Conservation (phyloP, 768 basidiomycete genomes). For the Epithele typhae region DNA sequence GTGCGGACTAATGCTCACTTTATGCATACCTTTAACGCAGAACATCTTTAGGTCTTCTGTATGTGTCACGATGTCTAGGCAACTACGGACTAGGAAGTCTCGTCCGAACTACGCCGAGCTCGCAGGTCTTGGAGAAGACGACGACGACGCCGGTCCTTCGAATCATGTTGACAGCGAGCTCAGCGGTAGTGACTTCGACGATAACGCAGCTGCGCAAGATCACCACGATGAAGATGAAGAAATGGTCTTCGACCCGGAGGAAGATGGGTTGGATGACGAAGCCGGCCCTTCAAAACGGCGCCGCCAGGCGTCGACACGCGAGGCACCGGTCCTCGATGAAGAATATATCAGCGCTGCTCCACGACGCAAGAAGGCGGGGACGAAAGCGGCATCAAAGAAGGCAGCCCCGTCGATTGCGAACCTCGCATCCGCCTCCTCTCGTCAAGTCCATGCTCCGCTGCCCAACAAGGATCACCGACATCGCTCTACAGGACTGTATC, state of each 20-base stretch:
- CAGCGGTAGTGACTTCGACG: conserved; percentile 56
- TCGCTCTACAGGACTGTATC: conserved; percentile 58
- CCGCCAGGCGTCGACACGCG: conserved; percentile 5
- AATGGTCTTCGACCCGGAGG: not conserved
- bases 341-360: conserved; percentile 5
- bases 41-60: too few relatives aligned
- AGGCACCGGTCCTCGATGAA: conserved; percentile 13
- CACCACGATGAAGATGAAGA: conserved; percentile 25
- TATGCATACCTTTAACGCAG: too few relatives aligned
- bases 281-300: too few relatives aligned
- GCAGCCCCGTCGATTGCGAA: conserved; percentile 22
- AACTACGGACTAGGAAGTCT: conserved; percentile 51
- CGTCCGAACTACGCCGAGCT: conserved; percentile 46
- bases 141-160: conserved; percentile 37
- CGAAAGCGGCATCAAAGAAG: conserved; percentile 10
- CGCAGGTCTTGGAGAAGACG: conserved; percentile 30
- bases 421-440: conserved; percentile 12
- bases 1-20: too few relatives aligned
- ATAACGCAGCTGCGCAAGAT: conserved; percentile 20
- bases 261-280: too few relatives aligned
- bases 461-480: conserved; percentile 73
- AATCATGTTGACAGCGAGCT: conserved; percentile 21
- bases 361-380: conserved; percentile 15
- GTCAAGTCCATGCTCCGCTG: conserved; percentile 20
- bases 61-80: conserved; percentile 57